Conservation (phyloP, 176 grass and related monocot genomes). For the Musa itinerans region DNA sequence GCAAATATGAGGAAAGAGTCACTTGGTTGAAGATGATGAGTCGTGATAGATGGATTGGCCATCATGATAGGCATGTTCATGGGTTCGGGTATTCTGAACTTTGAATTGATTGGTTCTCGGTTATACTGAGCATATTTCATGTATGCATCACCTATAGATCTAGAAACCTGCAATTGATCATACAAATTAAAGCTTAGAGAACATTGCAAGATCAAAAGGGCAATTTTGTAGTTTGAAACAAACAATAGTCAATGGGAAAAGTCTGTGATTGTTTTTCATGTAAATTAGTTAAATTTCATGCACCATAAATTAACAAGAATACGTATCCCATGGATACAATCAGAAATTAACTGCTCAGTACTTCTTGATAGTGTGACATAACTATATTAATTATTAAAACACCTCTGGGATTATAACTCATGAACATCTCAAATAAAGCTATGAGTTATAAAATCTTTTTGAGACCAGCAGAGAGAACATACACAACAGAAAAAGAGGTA, state of each 20-base stretch:
- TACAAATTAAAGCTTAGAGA: slow-evolving; percentile 6
- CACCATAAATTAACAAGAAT: too few species aligned
- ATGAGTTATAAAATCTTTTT: too few species aligned
- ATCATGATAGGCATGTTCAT: slow-evolving; percentile 62
- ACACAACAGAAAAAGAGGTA: too few species aligned
- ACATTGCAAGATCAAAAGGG: neutral
- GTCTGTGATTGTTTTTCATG: too few species aligned
- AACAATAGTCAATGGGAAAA: neutral
- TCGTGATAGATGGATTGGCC: slow-evolving; percentile 58
- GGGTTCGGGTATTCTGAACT: slow-evolving; percentile 74
- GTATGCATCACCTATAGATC: slow-evolving; percentile 83
- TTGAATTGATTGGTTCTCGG: slow-evolving; percentile 65
- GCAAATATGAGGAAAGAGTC: slow-evolving; percentile 88
- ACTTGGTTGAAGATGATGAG: slow-evolving; percentile 51
- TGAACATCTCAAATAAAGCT: too few species aligned
- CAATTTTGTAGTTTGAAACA: neutral
- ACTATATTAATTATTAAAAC: too few species aligned
- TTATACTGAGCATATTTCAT: slow-evolving; percentile 60
- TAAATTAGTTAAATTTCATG: too few species aligned
- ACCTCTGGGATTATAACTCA: too few species aligned
- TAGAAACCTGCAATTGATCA: slow-evolving; percentile 61
- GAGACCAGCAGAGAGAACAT: too few species aligned
- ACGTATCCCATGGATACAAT: too few species aligned
- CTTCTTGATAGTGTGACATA: too few species aligned
- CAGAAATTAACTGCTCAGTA: too few species aligned